Evolutionary conservation across 305 asterid species (phyloP), one percentile per base, ranked within the genome.

Genomic region (Stenogyne calaminthoides): DNA sequence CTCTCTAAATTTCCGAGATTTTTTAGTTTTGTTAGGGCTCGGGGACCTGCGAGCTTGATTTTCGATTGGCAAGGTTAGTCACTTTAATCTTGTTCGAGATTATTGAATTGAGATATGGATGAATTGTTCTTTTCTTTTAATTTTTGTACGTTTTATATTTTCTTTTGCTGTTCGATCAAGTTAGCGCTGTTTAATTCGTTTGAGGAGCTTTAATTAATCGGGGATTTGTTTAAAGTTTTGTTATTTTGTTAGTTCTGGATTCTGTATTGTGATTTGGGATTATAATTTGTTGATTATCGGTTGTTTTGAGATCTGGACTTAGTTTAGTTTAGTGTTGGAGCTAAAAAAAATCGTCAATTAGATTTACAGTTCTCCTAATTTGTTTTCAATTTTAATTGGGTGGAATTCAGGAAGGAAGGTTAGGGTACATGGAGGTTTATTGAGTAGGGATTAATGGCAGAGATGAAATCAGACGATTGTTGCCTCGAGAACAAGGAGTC

Each of bases 401-500:
- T 72, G 22, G 46, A 54, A 60, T 78, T 71, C 67, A 76, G 74
- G 80, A 63, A 76, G 74, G 80, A 60, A 40, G 75, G 62, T 78
- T 58, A 57, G 64, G 67, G 46, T 55, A 60, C 74, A 69, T 80
- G 84, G 81, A 77, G 80, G 84, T 72, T 77, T 80, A 87, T 58
- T 85, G 71, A 67, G 70, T 75, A 80, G 83, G 77, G 66, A 68
- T 66, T 75, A 74, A 92, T 95, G 98, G 89, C 71, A 20, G 95
- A 85, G 78, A 82, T 82, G 84, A 83, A 88, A 79, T 71, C 73
- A 25, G 97, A 84, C 57, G 89, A 83, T 8, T 74, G 65, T 71
- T 87, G 83, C 79, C 74, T 73, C 51, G 94, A 84, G 89, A 88
- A 84, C 78, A 95, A 85, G 89, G 95, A 89, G 77, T 81, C 83